Conservation (phyloP, 1,284 basidiomycete species). For the Puccinia hordei region DNA sequence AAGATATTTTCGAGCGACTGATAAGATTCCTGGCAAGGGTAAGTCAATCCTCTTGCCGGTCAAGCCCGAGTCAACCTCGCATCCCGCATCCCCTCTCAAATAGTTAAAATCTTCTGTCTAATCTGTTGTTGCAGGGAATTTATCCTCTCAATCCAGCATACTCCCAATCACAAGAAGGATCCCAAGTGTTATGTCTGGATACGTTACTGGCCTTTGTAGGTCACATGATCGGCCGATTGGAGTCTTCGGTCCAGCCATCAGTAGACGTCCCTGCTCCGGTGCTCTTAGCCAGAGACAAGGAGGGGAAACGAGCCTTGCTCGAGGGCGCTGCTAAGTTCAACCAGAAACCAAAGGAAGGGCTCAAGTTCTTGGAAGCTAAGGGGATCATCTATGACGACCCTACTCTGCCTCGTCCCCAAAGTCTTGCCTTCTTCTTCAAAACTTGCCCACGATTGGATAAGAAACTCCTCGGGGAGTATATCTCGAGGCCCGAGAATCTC, state of each 20-base stretch:
- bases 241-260: slow-evolving; percentile 63
- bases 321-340: slow-evolving; percentile 88
- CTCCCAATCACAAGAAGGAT: slow-evolving; percentile 70
- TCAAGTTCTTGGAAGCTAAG: slow-evolving; percentile 87
- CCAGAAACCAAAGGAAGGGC: slow-evolving; percentile 86
- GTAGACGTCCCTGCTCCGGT: slow-evolving; percentile 64
- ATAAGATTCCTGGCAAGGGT: slow-evolving; percentile 74
- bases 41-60: slow-evolving; percentile 48
- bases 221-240: slow-evolving; percentile 79
- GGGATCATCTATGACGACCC: slow-evolving; percentile 67
- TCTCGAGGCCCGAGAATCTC: slow-evolving; percentile 83
- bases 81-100: slow-evolving; percentile 3
- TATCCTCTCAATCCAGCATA: slow-evolving; percentile 70
- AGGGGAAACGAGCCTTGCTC: slow-evolving; percentile 81
- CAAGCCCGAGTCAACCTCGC: slow-evolving; percentile 2
- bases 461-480: slow-evolving; percentile 87
- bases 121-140: slow-evolving; percentile 66
- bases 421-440: slow-evolving; percentile 79
- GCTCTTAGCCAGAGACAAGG: slow-evolving; percentile 72
- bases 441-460: slow-evolving; percentile 85
- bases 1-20: slow-evolving; percentile 91
- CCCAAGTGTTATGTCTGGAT: slow-evolving; percentile 87
- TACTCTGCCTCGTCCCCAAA: slow-evolving; percentile 67
- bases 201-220: slow-evolving; percentile 82
- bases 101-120: background rate